phyloP scores from a whole-genome alignment of 1,139 yeast genomes.

The Zygotorulaspora mrakii region DNA sequence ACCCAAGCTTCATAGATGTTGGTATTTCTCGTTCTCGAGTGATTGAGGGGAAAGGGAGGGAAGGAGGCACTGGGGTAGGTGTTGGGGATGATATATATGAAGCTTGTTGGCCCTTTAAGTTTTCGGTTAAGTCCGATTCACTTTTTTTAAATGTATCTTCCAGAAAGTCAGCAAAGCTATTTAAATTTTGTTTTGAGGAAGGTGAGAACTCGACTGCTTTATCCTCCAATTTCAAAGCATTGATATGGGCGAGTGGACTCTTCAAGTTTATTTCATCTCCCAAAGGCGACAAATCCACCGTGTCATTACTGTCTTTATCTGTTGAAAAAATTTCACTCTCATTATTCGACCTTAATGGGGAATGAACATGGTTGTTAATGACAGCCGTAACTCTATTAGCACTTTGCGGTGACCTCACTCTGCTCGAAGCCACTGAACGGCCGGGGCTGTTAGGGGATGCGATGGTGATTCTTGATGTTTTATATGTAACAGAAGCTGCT shows the following conservation, averaged over 20 bases:
- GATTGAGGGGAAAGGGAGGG: conserved; percentile 17
- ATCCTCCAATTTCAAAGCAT: conserved; percentile 10
- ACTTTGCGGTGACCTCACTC: conserved; percentile 28
- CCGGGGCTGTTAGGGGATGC: conserved; percentile 25
- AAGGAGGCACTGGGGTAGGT: conserved; percentile 13
- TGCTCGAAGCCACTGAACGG: conserved; percentile 14
- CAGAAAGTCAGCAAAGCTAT: conserved; percentile 28
- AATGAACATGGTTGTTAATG: conserved; percentile 32
- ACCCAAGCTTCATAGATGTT: conserved; percentile 18
- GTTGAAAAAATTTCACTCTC: conserved; percentile 5
- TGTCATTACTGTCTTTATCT: conserved; percentile 1
- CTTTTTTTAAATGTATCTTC: conserved; percentile 29
- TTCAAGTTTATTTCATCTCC: conserved; percentile 6
- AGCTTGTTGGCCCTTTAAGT: conserved; percentile 5
- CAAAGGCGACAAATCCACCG: conserved; percentile 4
- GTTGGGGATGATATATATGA: conserved; percentile 1
- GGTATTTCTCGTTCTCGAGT: conserved; percentile 15
- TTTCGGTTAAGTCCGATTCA: conserved; percentile 6
- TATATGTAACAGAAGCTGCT: conserved; percentile 36
- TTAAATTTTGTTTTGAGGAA: conserved; percentile 26
- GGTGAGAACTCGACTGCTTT: conserved; percentile 26
- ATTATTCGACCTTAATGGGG: conserved; percentile 22
- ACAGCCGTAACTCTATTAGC: conserved; percentile 32
- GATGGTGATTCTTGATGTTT: conserved; percentile 37
- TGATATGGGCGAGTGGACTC: conserved; percentile 11